A percentile compares a stretch with the other conserved stretches of the same genome.
phyloP scores from a whole-genome alignment of 345 rosid genomes.

The Dipteronia sinensis region DNA sequence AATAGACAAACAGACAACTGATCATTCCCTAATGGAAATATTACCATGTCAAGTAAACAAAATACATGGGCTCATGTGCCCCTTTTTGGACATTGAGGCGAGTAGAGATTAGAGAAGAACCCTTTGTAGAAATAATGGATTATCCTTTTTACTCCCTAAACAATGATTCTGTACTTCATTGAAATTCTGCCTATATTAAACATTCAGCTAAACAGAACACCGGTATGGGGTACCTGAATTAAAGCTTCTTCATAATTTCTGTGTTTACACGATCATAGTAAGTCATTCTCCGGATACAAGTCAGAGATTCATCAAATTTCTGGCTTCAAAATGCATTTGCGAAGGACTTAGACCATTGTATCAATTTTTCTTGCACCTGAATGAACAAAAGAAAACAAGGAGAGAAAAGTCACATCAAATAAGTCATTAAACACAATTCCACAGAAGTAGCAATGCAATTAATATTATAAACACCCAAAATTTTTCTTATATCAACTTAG shows the following conservation, averaged over 20 bases:
- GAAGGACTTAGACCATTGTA: slow-evolving; percentile 64
- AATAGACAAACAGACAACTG: not conserved
- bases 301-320: slow-evolving; percentile 65
- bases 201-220: not conserved
- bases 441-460: slow-evolving; percentile 23
- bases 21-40: not conserved
- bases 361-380: slow-evolving; percentile 70
- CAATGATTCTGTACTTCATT: not conserved
- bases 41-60: not conserved
- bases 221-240: slow-evolving; percentile 30
- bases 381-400: slow-evolving; percentile 19
- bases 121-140: not conserved
- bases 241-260: slow-evolving; percentile 81
- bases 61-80: not conserved
- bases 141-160: not conserved
- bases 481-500: not conserved
- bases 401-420: not conserved
- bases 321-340: slow-evolving; percentile 49
- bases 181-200: not conserved
- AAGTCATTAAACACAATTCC: not conserved
- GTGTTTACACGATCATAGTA: slow-evolving; percentile 75
- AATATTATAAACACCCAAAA: slow-evolving; percentile 2
- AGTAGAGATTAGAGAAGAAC: not conserved
- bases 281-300: slow-evolving; percentile 80
- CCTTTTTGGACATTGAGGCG: not conserved